These are phyloP conservation scores for Trichocladium uniseriatum DNA, from an alignment of 495 filamentous ascomycete species.

Conservation along the genomic window DNA sequence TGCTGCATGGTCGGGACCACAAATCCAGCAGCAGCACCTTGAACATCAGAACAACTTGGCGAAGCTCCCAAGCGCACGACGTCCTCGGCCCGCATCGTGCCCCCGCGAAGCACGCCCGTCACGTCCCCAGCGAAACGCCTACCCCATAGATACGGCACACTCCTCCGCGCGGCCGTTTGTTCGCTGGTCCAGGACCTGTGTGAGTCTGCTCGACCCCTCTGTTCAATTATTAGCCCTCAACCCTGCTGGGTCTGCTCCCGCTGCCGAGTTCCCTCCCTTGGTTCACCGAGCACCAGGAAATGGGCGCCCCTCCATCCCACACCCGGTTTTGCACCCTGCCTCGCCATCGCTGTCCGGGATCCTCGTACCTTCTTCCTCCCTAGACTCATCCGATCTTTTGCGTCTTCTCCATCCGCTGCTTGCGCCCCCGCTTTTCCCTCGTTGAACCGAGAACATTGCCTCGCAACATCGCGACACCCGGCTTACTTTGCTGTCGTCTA, in stretches of 20 bases:
- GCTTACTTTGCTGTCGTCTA: slow-evolving; percentile 10
- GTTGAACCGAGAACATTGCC: neutral
- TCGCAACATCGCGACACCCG: neutral
- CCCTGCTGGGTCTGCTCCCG: neutral
- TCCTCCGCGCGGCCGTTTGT: neutral
- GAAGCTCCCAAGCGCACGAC: slow-evolving; percentile 10
- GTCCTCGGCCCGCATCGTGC: slow-evolving; percentile 10
- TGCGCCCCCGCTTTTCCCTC: neutral
- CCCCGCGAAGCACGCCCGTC: neutral
- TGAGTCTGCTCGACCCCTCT: slow-evolving; percentile 11
- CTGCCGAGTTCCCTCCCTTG: neutral
- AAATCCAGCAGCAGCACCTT: slow-evolving; percentile 9
- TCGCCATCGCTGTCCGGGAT: neutral
- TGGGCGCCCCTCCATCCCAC: neutral
- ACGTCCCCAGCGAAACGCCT: neutral
- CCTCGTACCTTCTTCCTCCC: neutral
- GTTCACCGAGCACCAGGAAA: slow-evolving; percentile 1
- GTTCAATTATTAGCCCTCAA: slow-evolving; percentile 6
- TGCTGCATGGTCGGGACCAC: slow-evolving; percentile 10
- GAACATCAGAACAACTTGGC: slow-evolving; percentile 12
- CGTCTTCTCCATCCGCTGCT: neutral
- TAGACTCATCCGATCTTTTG: neutral
- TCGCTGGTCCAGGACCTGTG: neutral
- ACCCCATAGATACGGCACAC: neutral
- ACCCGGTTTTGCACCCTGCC: neutral